A percentile compares a stretch with the other conserved stretches of the same genome.
These are phyloP conservation scores for Metschnikowia cerradonensis DNA, from an alignment of 805 yeast species.

Conservation along the genomic window DNA sequence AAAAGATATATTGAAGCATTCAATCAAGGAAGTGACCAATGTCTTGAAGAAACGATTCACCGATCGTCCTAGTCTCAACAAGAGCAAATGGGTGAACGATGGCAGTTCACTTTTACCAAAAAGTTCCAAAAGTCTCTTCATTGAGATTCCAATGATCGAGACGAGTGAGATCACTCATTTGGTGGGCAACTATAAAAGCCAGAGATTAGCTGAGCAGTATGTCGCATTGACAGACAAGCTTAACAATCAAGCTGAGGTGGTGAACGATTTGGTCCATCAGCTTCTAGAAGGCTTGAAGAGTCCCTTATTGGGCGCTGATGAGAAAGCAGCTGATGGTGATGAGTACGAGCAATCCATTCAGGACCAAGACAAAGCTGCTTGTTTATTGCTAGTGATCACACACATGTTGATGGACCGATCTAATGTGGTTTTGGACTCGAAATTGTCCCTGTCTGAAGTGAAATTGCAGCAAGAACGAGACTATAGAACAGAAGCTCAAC, in stretches of 20 bases:
- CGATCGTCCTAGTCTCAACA: constrained; percentile 16
- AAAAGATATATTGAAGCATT: constrained; percentile 44
- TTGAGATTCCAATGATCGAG: constrained; percentile 26
- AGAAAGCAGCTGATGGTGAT: constrained; percentile 57
- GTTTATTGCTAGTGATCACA: constrained; percentile 53
- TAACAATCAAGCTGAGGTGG: constrained; percentile 47
- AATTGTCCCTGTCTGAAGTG: constrained; percentile 7
- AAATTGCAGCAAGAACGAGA: constrained; percentile 15
- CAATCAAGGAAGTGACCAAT: constrained; percentile 32
- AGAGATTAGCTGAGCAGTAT: constrained; percentile 22
- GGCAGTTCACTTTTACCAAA: constrained; percentile 32
- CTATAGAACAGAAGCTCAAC: constrained; percentile 21
- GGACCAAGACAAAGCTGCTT: constrained; percentile 68
- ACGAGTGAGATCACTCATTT: constrained; percentile 13
- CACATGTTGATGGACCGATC: constrained; percentile 38
- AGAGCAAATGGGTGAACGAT: constrained; percentile 22
- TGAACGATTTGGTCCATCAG: constrained; percentile 50
- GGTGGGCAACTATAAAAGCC: constrained; percentile 20
- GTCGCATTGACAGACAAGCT: constrained; percentile 28
- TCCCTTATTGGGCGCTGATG: constrained; percentile 44
- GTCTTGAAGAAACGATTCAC: constrained; percentile 24
- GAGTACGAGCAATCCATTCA: constrained; percentile 75
- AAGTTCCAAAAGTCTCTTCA: constrained; percentile 30
- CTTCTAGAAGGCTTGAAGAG: constrained; percentile 41
- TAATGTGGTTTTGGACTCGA: constrained; percentile 11